These are phyloP conservation scores for Tulasnella sp. DNA, from an alignment of 768 basidiomycete genomes.

Conservation along the genomic window DNA sequence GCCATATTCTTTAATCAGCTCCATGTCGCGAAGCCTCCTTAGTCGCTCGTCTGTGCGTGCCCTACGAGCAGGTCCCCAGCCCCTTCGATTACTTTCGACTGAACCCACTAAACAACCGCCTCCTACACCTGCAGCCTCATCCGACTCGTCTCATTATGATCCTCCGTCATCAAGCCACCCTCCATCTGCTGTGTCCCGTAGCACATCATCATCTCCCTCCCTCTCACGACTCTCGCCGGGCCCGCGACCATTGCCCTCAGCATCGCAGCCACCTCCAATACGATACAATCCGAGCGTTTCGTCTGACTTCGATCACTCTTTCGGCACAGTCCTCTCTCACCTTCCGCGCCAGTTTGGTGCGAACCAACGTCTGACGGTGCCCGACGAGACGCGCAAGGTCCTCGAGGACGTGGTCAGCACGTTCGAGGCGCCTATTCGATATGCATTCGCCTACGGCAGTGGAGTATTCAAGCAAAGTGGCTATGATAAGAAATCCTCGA, in stretches of 20 bases:
- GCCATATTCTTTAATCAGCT: too few species aligned
- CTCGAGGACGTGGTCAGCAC: conserved; percentile 68
- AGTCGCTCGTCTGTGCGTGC: too few species aligned
- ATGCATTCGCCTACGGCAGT: conserved; percentile 95
- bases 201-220: neutral
- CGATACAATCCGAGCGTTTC: neutral
- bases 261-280: neutral
- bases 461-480: conserved; percentile 93
- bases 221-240: conserved; percentile 9
- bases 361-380: conserved; percentile 72
- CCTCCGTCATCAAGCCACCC: too few species aligned
- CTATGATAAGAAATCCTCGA: conserved; percentile 31
- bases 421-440: conserved; percentile 86
- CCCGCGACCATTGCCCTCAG: conserved; percentile 4
- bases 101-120: too few species aligned
- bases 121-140: too few species aligned
- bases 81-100: too few species aligned
- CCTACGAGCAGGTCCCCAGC: too few species aligned
- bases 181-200: too few species aligned
- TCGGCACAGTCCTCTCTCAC: conserved; percentile 9
- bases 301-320: conserved; percentile 6
- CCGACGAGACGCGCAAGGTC: conserved; percentile 66
- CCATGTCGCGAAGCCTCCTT: too few species aligned
- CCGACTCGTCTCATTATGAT: too few species aligned
- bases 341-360: conserved; percentile 44